phyloP scores from a whole-genome alignment of 1,139 yeast species.

The Arxiozyma slooffiae region DNA sequence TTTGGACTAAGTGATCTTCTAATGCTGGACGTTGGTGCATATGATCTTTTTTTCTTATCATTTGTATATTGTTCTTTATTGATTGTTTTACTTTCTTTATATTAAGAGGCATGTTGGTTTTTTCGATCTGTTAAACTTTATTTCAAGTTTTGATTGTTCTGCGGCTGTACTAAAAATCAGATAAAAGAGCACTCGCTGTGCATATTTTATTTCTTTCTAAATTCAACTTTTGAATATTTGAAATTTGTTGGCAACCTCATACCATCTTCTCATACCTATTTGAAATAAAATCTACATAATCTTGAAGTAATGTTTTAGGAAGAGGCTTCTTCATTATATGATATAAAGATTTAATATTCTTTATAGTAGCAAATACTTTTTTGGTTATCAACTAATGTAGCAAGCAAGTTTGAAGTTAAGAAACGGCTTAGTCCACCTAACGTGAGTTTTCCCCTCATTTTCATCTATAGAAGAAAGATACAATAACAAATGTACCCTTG shows the following conservation, averaged over 20 bases:
- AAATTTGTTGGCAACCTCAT: constrained; percentile 24
- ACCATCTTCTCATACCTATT: constrained; percentile 23
- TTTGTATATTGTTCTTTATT: background rate
- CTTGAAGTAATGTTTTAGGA: constrained; percentile 20
- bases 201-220: constrained; percentile 3
- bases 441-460: constrained; percentile 16
- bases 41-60: constrained; percentile 2
- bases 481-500: constrained; percentile 59
- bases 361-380: constrained; percentile 18
- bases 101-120: constrained; percentile 8
- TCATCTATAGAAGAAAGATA: constrained; percentile 30
- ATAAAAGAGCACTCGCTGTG: background rate
- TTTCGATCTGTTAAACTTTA: background rate
- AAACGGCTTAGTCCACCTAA: constrained; percentile 25
- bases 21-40: constrained; percentile 6
- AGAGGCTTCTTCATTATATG: constrained; percentile 10
- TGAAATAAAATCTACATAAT: constrained; percentile 23
- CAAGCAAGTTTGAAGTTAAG: constrained; percentile 21
- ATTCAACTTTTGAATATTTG: constrained; percentile 16
- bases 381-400: constrained; percentile 25
- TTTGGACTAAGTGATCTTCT: constrained; percentile 8
- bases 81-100: constrained; percentile 1
- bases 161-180: constrained; percentile 26
- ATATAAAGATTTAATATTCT: constrained; percentile 19
- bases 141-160: constrained; percentile 10